phyloP scores from a whole-genome alignment of 2,329 filamentous ascomycete genomes.

The Elsinoe batatas region DNA sequence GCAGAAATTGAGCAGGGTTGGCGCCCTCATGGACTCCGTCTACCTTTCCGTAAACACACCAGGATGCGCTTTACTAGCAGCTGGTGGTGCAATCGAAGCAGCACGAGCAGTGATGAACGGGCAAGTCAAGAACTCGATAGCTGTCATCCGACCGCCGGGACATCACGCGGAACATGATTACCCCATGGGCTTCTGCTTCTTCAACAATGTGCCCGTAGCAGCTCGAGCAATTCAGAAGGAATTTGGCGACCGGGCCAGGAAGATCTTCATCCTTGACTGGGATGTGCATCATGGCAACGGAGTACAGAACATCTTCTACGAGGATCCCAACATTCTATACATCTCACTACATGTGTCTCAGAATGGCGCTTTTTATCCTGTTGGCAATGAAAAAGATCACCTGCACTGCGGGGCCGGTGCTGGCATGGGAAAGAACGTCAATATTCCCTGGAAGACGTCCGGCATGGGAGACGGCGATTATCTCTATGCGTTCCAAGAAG shows the following conservation, averaged over 20 bases:
- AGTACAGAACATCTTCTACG: conserved; percentile 90
- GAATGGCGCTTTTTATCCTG: conserved; percentile 76
- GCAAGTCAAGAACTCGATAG: conserved; percentile 86
- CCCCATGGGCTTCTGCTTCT: conserved; percentile 91
- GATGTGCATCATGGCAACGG: conserved; percentile 77
- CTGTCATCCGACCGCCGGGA: conserved; percentile 86
- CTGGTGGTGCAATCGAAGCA: conserved; percentile 89
- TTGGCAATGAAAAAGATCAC: conserved; percentile 48
- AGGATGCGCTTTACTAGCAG: conserved; percentile 70
- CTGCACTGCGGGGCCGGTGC: conserved; percentile 48
- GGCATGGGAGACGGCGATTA: conserved; percentile 96
- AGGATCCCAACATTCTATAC: conserved; percentile 89
- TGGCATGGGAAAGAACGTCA: conserved; percentile 55
- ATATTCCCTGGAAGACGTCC: conserved; percentile 57
- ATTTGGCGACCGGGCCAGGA: conserved; percentile 71
- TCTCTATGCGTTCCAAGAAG: conserved; percentile 87
- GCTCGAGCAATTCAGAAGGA: conserved; percentile 77
- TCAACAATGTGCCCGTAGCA: conserved; percentile 94
- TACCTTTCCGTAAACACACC: conserved; percentile 32
- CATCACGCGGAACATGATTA: conserved; percentile 84
- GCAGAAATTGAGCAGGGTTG: conserved; percentile 52
- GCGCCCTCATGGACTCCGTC: conserved; percentile 39
- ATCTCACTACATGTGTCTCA: conserved; percentile 88
- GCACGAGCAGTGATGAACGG: conserved; percentile 81
- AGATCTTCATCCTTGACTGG: conserved; percentile 89